Base-by-base conservation (phyloP, 2,329 filamentous ascomycete genomes). In the Leptographium procerum region DNA sequence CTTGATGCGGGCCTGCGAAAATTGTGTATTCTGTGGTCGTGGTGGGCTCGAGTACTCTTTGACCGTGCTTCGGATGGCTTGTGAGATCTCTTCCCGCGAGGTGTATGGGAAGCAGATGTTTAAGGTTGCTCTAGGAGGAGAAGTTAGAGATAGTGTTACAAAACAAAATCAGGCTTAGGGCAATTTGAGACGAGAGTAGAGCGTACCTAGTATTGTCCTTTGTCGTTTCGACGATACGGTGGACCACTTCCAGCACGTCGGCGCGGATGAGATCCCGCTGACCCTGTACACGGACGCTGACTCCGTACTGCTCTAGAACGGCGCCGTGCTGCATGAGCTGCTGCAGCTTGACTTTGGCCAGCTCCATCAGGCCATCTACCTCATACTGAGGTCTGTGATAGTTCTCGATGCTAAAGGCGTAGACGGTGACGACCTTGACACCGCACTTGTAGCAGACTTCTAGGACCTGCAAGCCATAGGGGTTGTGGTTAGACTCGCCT, bases 51-150 rank as follows among this genome's bases (percentile, higher is more conserved):
- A 88, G 71, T 90, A 97, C 60, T 96, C 89, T 59, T 88, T 79
- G 10, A 99, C 91, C 0, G 92, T 96, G 48, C 86, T 84, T 62
- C 89, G 86, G 64, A 99, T 89, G 7, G 92, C 89, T 3, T 88
- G 85, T 0, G 92, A 95, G 64, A 99, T 97, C 70, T 99, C 94
- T 67, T 96, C 91, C 63, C 94, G 83, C 5, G 91, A 95, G 0
- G 94, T 97, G 69, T 99, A 99, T 0, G 94, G 94, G 67, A 97
- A 97, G 76, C 94, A 99, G 62, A 99, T 91, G 69, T 99, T 99
- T 56, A 99, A 77, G 33, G 81, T 73, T 29, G 77, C 75, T 58
- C 81, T 83, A 22, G 33, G 19, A 29, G 7, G 14, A 31, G 13
- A 33, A 31, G 26, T n/a, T 50, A 43, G 40, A 16, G 19, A 19